These are phyloP conservation scores for Jatropha curcas DNA, from an alignment of 345 rosid species.

Conservation along the genomic window DNA sequence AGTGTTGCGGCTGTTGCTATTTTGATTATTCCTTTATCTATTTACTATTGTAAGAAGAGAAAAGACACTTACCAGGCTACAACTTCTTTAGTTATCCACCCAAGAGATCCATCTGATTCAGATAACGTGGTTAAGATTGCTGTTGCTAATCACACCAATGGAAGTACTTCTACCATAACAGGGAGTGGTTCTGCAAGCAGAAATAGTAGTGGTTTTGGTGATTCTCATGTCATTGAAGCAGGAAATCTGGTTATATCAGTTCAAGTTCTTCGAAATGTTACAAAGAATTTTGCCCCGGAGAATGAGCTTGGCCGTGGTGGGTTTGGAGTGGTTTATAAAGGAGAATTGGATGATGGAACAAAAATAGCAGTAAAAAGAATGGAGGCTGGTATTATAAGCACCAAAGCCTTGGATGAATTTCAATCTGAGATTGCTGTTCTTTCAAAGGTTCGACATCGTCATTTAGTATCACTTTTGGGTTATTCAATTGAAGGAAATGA, in stretches of 20 bases:
- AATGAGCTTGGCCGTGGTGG: conserved; percentile 84
- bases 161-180: conserved; percentile 40
- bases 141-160: conserved; percentile 50
- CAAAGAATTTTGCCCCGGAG: conserved; percentile 58
- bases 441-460: conserved; percentile 72
- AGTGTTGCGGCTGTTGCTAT: conserved; percentile 42
- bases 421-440: conserved; percentile 77
- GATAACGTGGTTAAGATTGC: conserved; percentile 57
- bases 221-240: conserved; percentile 64
- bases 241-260: conserved; percentile 71
- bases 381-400: conserved; percentile 64
- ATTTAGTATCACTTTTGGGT: conserved; percentile 70
- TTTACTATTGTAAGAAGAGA: conserved; percentile 50
- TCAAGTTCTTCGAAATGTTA: conserved; percentile 73
- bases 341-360: conserved; percentile 70
- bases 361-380: conserved; percentile 77
- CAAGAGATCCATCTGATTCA: conserved; percentile 61
- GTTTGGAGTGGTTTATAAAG: conserved; percentile 76
- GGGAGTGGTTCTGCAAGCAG: conserved; percentile 58
- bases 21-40: conserved; percentile 44
- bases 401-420: conserved; percentile 63
- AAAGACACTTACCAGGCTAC: conserved; percentile 34
- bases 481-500: conserved; percentile 65
- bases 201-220: conserved; percentile 45
- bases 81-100: conserved; percentile 61